phyloP scores from a whole-genome alignment of 202 grass and related monocot genomes.

The Saccharum hybrid region DNA sequence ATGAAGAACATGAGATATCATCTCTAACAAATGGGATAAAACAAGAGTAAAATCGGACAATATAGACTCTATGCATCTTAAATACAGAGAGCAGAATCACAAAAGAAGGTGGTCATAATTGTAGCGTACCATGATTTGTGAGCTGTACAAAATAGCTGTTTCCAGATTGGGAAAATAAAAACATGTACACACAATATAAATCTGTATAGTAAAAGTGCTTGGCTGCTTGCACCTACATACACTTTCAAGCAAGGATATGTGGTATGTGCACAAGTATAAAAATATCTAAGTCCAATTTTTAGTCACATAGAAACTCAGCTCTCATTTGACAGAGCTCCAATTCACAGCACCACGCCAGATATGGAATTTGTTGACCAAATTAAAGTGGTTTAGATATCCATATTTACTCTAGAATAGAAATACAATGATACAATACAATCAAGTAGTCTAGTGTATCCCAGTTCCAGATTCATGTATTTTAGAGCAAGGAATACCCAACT shows the following conservation, averaged over 20 bases:
- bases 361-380: neutral
- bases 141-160: neutral
- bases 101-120: neutral
- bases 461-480: neutral
- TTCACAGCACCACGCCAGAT: neutral
- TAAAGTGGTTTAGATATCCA: neutral
- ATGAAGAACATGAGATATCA: conserved; percentile 23
- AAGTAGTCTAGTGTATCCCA: neutral
- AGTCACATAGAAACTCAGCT: neutral
- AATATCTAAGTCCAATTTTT: neutral
- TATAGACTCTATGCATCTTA: neutral
- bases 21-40: neutral
- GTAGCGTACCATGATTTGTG: neutral
- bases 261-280: neutral
- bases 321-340: neutral
- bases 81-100: conserved; percentile 17
- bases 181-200: conserved; percentile 1
- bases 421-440: neutral
- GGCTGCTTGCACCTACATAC: neutral
- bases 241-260: conserved; percentile 19
- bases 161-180: conserved; percentile 22
- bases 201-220: neutral
- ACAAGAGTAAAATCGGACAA: conserved; percentile 38
- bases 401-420: neutral
- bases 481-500: neutral